phyloP scores from a whole-genome alignment of 2,329 filamentous ascomycete genomes.

The Plectosphaerella sp. region DNA sequence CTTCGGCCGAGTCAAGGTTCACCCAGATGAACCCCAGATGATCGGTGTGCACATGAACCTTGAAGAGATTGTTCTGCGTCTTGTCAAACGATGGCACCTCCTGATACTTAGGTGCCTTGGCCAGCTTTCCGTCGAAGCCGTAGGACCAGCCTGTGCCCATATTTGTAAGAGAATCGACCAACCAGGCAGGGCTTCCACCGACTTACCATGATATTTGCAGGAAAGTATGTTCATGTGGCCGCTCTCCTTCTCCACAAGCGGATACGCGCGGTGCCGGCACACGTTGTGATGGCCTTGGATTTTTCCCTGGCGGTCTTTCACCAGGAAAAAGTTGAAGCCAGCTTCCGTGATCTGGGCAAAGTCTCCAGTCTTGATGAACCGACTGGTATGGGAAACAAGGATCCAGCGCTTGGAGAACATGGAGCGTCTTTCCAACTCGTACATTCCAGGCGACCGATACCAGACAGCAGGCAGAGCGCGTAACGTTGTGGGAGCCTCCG shows the following conservation, averaged over 20 bases:
- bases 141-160: conserved; percentile 35
- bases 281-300: conserved; percentile 16
- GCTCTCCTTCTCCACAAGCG: conserved; percentile 11
- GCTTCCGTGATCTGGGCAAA: conserved; percentile 14
- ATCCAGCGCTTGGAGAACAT: conserved; percentile 33
- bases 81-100: conserved; percentile 33
- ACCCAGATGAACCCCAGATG: conserved; percentile 42
- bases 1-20: conserved; percentile 34
- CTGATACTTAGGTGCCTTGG: conserved; percentile 38
- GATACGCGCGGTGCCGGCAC: conserved; percentile 15
- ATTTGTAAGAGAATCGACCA: neutral
- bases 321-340: conserved; percentile 15
- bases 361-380: conserved; percentile 13
- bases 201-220: conserved; percentile 2
- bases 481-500: conserved; percentile 6
- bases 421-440: conserved; percentile 32
- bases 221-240: conserved; percentile 11
- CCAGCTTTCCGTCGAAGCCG: conserved; percentile 34
- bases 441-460: conserved; percentile 25
- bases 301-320: conserved; percentile 13
- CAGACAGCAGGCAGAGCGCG: conserved; percentile 17
- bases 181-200: neutral
- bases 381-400: conserved; percentile 15
- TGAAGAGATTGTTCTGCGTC: conserved; percentile 36
- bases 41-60: conserved; percentile 39